Evolutionary conservation across 768 basidiomycete species (phyloP), one percentile per base, ranked within the genome.

Genomic region (Phlebiopsis flavidoalba): DNA sequence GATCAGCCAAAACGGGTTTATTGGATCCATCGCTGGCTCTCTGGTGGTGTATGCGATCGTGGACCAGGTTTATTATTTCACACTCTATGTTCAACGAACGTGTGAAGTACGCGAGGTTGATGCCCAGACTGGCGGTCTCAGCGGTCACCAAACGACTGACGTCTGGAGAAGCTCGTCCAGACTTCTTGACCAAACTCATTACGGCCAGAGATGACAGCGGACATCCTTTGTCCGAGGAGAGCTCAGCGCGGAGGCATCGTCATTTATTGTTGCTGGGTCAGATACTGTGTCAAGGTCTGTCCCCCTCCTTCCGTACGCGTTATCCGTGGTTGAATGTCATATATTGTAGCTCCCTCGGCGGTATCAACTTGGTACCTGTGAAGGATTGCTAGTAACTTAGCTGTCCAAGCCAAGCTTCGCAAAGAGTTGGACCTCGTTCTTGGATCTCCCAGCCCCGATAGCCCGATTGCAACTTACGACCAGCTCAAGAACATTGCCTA

Each of bases 401-500:
- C 12, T 8, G 24, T 46, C 15, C 63, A 64, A 37, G 19, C 24
- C 5, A 52, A 58, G 31, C 55, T 64, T 7, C 63, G 62, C 37
- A 8, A 48, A 19, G 60, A 55, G 36, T 37, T 64, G 17, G 61
- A 64, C 49, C 17, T 35, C 1, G 64, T 26, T 2, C 53, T 64
- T 24, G 61, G 58, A 14, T 8, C 55, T 12, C 49, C 60, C 12
- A 31, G 8, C 19, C 1, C 24, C 4, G 58, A 24, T 3, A 26
- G 26, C 15, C 24, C 37, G 33, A 36, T 64, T 3, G 43, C 62
- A 3, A 17, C 56, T 6, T 63, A 37, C 48, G 58, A 49, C 10
- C n/a, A 31, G 11, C 37, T 71, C 40, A 70, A 70, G 61, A 51
- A 61, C 47, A 19, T 68, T 0, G 60, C 65, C 12, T 70, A 66